Evolutionary conservation across 345 rosid genomes (phyloP).

Genomic region (Mallotus nudiflorus): DNA sequence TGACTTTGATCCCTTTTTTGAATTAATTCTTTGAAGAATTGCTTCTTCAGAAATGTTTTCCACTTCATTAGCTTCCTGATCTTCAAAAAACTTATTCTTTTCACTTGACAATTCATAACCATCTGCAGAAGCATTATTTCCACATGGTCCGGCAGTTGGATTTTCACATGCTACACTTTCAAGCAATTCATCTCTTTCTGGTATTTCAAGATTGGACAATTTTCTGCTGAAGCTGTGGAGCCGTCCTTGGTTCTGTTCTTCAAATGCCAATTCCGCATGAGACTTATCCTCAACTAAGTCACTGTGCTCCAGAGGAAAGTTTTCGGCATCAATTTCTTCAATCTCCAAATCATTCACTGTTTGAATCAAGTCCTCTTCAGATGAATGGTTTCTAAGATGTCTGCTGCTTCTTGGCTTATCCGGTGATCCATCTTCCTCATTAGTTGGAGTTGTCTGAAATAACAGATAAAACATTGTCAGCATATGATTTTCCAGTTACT

Average conservation of each 20-base stretch:
- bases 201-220: slow-evolving; percentile 49
- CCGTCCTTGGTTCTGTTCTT: slow-evolving; percentile 21
- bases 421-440: slow-evolving; percentile 52
- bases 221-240: slow-evolving; percentile 29
- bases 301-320: slow-evolving; percentile 24
- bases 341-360: slow-evolving; percentile 32
- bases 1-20: slow-evolving; percentile 54
- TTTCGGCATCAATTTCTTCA: slow-evolving; percentile 31
- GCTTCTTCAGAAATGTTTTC: slow-evolving; percentile 46
- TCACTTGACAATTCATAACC: slow-evolving; percentile 44
- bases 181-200: slow-evolving; percentile 34
- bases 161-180: slow-evolving; percentile 22
- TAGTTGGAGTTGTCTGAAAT: slow-evolving; percentile 69
- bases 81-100: slow-evolving; percentile 23
- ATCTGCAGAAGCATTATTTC: slow-evolving; percentile 18
- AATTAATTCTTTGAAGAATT: slow-evolving; percentile 60
- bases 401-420: slow-evolving; percentile 45
- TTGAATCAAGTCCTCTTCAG: slow-evolving; percentile 48
- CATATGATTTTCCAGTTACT: neutral
- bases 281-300: slow-evolving; percentile 34
- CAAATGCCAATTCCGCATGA: slow-evolving; percentile 18
- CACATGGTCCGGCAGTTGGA: slow-evolving; percentile 19
- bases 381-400: slow-evolving; percentile 59
- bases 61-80: slow-evolving; percentile 34
- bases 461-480: slow-evolving; percentile 22